Conservation (phyloP, 129 eudicot genomes). For the Calendula officinalis region DNA sequence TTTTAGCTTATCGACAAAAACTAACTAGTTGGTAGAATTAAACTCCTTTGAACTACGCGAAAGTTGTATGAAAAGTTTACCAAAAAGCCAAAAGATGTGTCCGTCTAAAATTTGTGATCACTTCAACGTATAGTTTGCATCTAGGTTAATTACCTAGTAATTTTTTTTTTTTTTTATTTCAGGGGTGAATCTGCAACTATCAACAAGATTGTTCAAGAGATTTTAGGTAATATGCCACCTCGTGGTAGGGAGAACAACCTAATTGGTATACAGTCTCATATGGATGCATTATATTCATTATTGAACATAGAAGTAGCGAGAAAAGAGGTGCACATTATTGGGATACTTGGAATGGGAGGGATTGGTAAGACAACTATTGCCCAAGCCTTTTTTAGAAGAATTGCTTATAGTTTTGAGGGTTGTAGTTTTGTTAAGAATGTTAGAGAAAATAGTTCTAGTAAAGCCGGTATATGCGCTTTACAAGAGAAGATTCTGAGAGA, state of each 20-base stretch:
- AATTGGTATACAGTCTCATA: not conserved
- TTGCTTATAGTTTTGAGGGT: not conserved
- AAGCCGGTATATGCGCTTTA: too few relatives aligned
- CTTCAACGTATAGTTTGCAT: not conserved
- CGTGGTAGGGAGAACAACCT: not conserved
- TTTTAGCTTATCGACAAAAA: too few relatives aligned
- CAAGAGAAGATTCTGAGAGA: too few relatives aligned
- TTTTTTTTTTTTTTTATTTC: not conserved
- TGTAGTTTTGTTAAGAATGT: not conserved
- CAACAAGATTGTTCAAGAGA: not conserved
- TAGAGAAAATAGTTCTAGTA: too few relatives aligned
- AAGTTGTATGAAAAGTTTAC: too few relatives aligned
- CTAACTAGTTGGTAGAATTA: too few relatives aligned
- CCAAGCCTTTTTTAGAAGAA: not conserved
- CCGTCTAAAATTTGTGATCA: not conserved
- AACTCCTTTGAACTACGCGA: too few relatives aligned
- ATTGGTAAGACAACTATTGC: slow-evolving; percentile 1
- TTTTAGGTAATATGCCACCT: not conserved
- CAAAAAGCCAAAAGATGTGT: too few relatives aligned
- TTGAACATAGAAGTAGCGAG: not conserved
- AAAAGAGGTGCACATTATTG: not conserved
- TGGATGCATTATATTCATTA: not conserved
- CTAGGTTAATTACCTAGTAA: too few relatives aligned
- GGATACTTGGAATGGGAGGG: slow-evolving; percentile 2
- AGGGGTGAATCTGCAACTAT: not conserved